Evolutionary conservation across 305 asterid species (phyloP), one percentile per base, ranked within the genome.

Genomic region (Solanum hybrid): DNA sequence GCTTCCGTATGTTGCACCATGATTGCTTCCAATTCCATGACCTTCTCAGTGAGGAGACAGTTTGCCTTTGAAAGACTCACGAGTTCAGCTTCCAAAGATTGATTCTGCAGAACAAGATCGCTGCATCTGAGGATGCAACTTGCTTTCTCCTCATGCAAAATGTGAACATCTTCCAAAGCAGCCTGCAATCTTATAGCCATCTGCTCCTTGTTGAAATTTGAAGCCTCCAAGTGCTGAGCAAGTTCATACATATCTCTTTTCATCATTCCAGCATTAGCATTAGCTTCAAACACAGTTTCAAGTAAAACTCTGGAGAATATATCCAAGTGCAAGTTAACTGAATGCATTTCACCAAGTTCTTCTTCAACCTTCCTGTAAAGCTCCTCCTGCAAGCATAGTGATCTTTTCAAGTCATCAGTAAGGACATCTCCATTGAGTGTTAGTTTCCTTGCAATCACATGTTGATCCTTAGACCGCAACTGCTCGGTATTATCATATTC

Each of bases 311-410:
- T 95, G 29, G 99, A 97, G 92, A 93, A 97, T 93, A 97, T 90
- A 89, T 97, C 99, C 94, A 96, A 93, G 91, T 94, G 93, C 88
- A 95, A 92, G 90, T 94, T 97, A 68, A 92, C 90, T 51, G 95
- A 95, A 90, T 93, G 94, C 99, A 97, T 94, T 87, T 96, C 98
- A 13, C 89, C 79, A 61, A 97, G 97, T 86, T 98, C 99, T 93
- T 94, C 95, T 92, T 98, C 98, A 89, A 94, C 98, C 95, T 95
- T 97, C 90, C 91, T 93, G 89, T 94, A 94, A 91, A 94, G 97
- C 92, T 94, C 97, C 93, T 96, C 97, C 93, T 97, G 99, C 92
- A 94, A 87, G 90, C 86, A 89, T 86, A 97, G 94, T 75, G 99
- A 96, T 90, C 92, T 94, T 92, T 95, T 96, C 97, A 97, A 91